Conservation (phyloP, 371 early-diverging fungal genomes). For the Mortierella sp. region DNA sequence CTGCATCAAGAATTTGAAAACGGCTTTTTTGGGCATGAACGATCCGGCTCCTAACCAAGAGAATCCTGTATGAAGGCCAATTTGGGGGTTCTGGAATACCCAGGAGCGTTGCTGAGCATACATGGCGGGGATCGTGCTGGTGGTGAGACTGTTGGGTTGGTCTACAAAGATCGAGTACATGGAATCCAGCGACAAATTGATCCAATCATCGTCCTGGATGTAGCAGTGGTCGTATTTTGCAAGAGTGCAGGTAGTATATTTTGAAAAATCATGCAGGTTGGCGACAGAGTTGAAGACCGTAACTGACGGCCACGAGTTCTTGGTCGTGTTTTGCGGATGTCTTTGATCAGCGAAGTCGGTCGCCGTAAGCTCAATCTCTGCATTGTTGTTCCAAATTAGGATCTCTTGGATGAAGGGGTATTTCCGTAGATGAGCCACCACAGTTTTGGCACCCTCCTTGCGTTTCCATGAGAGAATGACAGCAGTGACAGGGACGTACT, state of each 20-base stretch:
- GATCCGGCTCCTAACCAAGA: constrained; percentile 72
- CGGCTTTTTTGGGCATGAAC: constrained; percentile 64
- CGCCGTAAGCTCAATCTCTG: constrained; percentile 25
- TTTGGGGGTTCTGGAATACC: constrained; percentile 64
- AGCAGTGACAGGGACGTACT: constrained; percentile 66
- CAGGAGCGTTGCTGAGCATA: constrained; percentile 67
- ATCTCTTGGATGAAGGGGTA: constrained; percentile 75
- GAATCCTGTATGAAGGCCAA: constrained; percentile 70
- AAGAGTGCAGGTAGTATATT: constrained; percentile 71
- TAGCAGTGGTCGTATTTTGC: constrained; percentile 72
- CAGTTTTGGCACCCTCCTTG: constrained; percentile 61
- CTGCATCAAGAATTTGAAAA: constrained; percentile 65
- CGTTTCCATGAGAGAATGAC: constrained; percentile 66
- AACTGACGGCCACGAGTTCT: constrained; percentile 18
- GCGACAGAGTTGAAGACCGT: constrained; percentile 64
- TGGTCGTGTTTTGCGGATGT: background rate
- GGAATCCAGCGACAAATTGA: constrained; percentile 66
- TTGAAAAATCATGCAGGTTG: constrained; percentile 66
- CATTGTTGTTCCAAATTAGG: constrained; percentile 67
- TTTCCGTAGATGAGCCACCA: constrained; percentile 64
- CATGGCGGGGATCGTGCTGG: constrained; percentile 67
- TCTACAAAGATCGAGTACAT: constrained; percentile 69
- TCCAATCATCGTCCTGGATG: constrained; percentile 73
- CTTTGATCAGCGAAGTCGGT: constrained; percentile 28
- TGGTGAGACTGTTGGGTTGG: constrained; percentile 65